Evolutionary conservation across 208 protist species (phyloP).

Genomic region (Porcisia hertigi): DNA sequence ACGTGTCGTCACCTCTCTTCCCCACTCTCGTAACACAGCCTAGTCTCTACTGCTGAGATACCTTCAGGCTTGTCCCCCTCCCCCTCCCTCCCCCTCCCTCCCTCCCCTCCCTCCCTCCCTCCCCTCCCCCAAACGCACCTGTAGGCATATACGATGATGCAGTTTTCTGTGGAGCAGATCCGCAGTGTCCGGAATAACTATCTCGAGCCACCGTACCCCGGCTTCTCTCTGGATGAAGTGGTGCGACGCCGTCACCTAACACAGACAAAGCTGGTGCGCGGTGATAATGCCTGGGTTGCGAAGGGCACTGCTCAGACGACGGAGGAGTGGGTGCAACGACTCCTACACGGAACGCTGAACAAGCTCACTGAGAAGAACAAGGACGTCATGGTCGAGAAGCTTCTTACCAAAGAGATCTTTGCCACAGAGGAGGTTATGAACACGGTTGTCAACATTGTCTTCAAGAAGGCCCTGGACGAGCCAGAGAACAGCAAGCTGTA

Average conservation of each 20-base stretch:
- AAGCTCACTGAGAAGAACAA: slow-evolving; percentile 82
- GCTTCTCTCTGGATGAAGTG: slow-evolving; percentile 87
- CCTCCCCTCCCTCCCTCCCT: neutral
- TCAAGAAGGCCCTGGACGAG: slow-evolving; percentile 85
- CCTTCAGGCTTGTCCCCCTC: neutral
- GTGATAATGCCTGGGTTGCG: slow-evolving; percentile 80
- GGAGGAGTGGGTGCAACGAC: slow-evolving; percentile 81
- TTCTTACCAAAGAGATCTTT: slow-evolving; percentile 73
- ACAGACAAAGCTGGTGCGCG: slow-evolving; percentile 77
- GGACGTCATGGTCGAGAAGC: slow-evolving; percentile 55
- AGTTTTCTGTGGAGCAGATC: slow-evolving; percentile 83
- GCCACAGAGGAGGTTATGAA: slow-evolving; percentile 53
- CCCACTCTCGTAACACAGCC: neutral
- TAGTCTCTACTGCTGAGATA: slow-evolving; percentile 1
- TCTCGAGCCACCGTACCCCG: slow-evolving; percentile 76
- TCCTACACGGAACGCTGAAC: slow-evolving; percentile 83
- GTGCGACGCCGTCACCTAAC: slow-evolving; percentile 51
- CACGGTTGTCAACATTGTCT: slow-evolving; percentile 74
- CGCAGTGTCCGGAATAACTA: slow-evolving; percentile 75
- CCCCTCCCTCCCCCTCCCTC: neutral
- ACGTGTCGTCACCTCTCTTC: neutral
- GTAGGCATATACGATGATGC: slow-evolving; percentile 29
- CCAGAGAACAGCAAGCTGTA: slow-evolving; percentile 85
- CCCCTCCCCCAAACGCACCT: neutral
- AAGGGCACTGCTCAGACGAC: slow-evolving; percentile 70